Evolutionary conservation across 75 land plant genomes (phyloP), one percentile per base, ranked within the genome.

Genomic region (Chamaecyparis obtusa): DNA sequence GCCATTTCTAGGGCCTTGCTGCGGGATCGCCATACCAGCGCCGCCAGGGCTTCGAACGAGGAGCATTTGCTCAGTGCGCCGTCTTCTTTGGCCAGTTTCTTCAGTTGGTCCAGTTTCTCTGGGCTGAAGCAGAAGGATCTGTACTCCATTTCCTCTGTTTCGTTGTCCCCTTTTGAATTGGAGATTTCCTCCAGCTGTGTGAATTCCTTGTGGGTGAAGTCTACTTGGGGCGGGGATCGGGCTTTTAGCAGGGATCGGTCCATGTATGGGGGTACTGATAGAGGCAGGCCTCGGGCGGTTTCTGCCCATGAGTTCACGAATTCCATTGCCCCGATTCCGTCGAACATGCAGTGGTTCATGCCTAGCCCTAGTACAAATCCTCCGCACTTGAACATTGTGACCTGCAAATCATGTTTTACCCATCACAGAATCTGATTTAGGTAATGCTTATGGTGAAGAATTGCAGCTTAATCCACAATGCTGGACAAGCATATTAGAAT

Each of bases 291-390:
- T 43, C 99, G 56, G 3, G 99, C 98, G 1, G 87, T 91, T 49
- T 96, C 94, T 1, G 90, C 96, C 99, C 99, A 97, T 5, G 99
- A 94, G 76, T 93, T 92, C 27, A 96, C 92, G 86, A 97, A 97
- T 81, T 96, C 95, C 93, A 95, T 93, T 2, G 96, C 99, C 0
- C 91, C 93, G 3, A 96, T 84, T 2, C 99, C 99, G 87, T 97
- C 99, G 87, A 95, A 90, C 94, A 96, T 92, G 89, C 96, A 96
- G 90, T 97, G 98, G 91, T 95, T 96, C 91, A 96, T 93, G 44
- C 91, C 90, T 24, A 96, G 76, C 27, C 99, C 99, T 35, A 97
- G 75, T 43, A 91, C 95, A 75, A 96, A 96, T 0, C 96, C 96
- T 51, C 97, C 97, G 67, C 96, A 94, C 49, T 89, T 91, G 95